phyloP scores from a whole-genome alignment of 805 yeast species.

The Candida koratica region DNA sequence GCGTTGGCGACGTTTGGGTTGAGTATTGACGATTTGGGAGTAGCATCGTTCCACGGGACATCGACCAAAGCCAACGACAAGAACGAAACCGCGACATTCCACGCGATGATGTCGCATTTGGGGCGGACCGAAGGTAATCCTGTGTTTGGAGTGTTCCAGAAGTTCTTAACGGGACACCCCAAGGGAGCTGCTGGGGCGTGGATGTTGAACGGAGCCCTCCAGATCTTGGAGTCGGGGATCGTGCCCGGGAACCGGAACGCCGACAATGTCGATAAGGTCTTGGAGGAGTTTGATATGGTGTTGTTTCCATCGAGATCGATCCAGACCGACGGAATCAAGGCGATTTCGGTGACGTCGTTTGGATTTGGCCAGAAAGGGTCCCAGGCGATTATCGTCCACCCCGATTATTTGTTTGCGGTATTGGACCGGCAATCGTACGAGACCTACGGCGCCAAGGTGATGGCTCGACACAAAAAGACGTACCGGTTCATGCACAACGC shows the following conservation, averaged over 20 bases:
- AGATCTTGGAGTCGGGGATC: conserved; percentile 84
- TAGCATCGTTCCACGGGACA: conserved; percentile 98
- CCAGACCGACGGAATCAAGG: conserved; percentile 96
- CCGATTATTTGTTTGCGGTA: conserved; percentile 88
- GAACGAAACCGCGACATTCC: conserved; percentile 91
- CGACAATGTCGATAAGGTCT: conserved; percentile 82
- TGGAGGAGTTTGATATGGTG: conserved; percentile 82
- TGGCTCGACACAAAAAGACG: conserved; percentile 79
- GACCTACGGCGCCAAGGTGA: conserved; percentile 66
- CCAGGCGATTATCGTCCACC: conserved; percentile 85
- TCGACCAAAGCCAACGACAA: conserved; percentile 98
- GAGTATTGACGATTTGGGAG: conserved; percentile 91
- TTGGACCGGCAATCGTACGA: conserved; percentile 70
- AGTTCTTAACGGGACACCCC: conserved; percentile 98
- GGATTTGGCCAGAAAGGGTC: conserved; percentile 99
- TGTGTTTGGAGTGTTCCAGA: conserved; percentile 96
- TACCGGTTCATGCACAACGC: conserved; percentile 96
- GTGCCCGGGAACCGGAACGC: conserved; percentile 99
- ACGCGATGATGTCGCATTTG: conserved; percentile 88
- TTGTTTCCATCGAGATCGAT: conserved; percentile 91
- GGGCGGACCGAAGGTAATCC: conserved; percentile 99
- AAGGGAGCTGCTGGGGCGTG: conserved; percentile 99
- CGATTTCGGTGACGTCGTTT: conserved; percentile 93
- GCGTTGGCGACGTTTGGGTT: conserved; percentile 92
- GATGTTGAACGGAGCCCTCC: conserved; percentile 99